Evolutionary conservation across 2,329 filamentous ascomycete species (phyloP).

Genomic region (Cytospora leucostoma): DNA sequence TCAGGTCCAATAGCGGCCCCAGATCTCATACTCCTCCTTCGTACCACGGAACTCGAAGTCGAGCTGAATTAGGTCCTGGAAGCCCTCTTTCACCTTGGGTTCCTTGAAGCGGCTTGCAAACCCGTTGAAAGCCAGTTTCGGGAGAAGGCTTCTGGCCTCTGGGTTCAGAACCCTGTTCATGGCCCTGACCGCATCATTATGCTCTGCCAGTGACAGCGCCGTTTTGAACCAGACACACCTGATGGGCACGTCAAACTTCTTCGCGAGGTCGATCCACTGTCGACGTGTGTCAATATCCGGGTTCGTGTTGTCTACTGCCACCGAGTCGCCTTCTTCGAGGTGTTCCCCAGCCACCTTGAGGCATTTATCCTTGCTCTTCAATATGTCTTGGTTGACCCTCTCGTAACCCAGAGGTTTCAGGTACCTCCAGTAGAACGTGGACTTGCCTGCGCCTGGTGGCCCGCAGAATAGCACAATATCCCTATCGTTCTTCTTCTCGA

Average conservation of each 20-base stretch:
- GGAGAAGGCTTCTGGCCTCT: slow-evolving; percentile 72
- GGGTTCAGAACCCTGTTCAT: slow-evolving; percentile 76
- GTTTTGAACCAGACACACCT: slow-evolving; percentile 86
- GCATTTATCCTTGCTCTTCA: slow-evolving; percentile 71
- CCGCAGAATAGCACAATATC: slow-evolving; percentile 88
- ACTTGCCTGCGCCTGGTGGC: slow-evolving; percentile 88
- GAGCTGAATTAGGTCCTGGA: slow-evolving; percentile 74
- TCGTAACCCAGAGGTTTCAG: slow-evolving; percentile 78
- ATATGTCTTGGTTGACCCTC: slow-evolving; percentile 84
- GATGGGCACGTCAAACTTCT: slow-evolving; percentile 69
- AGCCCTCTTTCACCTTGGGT: slow-evolving; percentile 76
- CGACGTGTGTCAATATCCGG: slow-evolving; percentile 74
- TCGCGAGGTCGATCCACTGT: slow-evolving; percentile 77
- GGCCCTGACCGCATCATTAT: slow-evolving; percentile 84
- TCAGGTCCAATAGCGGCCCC: slow-evolving; percentile 77
- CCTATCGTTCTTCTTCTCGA: slow-evolving; percentile 62
- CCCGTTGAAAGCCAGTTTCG: slow-evolving; percentile 76
- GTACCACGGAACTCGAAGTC: slow-evolving; percentile 76
- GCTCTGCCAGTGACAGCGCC: slow-evolving; percentile 67
- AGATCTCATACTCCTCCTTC: slow-evolving; percentile 67
- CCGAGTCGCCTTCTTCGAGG: slow-evolving; percentile 65
- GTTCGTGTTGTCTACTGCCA: slow-evolving; percentile 95
- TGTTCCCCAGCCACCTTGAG: slow-evolving; percentile 70
- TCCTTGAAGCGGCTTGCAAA: slow-evolving; percentile 74
- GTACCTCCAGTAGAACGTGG: slow-evolving; percentile 80